These are phyloP conservation scores for Sarocladium brachiariae DNA, from an alignment of 2,329 filamentous ascomycete genomes.

Conservation along the genomic window DNA sequence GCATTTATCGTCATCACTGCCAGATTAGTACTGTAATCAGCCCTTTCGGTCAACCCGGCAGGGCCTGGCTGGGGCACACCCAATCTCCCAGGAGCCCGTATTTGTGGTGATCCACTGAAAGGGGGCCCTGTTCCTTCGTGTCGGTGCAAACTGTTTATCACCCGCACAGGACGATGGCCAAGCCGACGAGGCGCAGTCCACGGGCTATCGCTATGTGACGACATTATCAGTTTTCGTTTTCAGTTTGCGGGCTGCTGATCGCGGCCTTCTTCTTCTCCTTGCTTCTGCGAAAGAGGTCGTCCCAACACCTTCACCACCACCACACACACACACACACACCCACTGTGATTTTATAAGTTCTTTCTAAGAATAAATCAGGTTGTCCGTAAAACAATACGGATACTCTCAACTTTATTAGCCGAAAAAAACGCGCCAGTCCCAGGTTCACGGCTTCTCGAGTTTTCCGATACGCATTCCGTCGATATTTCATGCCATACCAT, in stretches of 20 bases:
- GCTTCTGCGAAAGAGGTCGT: background rate
- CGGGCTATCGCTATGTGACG: background rate
- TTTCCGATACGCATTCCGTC: background rate
- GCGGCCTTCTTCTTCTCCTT: background rate
- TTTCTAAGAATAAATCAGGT: conserved; percentile 4
- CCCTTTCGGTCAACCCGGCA: conserved; percentile 2
- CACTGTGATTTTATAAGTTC: too few species aligned
- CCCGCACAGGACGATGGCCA: background rate
- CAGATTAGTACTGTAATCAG: too few species aligned
- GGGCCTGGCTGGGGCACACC: background rate
- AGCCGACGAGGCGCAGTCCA: background rate
- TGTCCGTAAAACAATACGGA: too few species aligned
- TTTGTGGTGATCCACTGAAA: background rate
- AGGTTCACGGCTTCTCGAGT: background rate
- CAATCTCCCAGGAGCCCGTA: conserved; percentile 5
- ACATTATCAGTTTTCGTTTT: background rate
- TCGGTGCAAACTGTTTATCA: background rate
- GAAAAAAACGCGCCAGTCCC: too few species aligned
- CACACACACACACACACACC: too few species aligned
- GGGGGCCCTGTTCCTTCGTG: background rate
- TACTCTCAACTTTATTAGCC: too few species aligned
- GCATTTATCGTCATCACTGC: conserved; percentile 8
- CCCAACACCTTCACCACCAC: too few species aligned
- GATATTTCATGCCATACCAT: background rate
- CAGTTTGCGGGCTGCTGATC: background rate